Base-by-base conservation (phyloP, 768 basidiomycete species). In the Hericium rajendrae region DNA sequence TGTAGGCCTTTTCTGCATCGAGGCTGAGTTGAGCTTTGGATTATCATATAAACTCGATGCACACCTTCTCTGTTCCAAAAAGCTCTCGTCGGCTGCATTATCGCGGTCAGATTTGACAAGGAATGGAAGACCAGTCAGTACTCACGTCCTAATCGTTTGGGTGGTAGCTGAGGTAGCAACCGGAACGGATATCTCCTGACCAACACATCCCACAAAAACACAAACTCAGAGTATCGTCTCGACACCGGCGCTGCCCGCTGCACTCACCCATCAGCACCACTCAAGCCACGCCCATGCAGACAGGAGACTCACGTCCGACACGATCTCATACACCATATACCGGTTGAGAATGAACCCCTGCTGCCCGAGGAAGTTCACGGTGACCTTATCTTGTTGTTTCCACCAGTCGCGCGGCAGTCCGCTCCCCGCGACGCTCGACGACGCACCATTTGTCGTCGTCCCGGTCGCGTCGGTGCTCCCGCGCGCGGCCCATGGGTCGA, bases 331-430 rank as follows among this genome's bases (percentile, higher is more conserved):
- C 3, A 92, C 84, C 57, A 82, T 88, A 66, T 90, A 88, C 55
- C 94, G 81, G 64, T 89, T 92, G 63, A 95, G 71, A 63, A 95
- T 87, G 72, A 94, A 94, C 2, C 94, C 94, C 68, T 94, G 92
- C 63, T 90, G 91, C 32, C 93, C 93, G 48, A 89, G 73, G 51
- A 94, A 77, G 48, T 77, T 80, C 41, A 97, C 82, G 53, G 78
- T 74, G 18, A 89, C 82, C 2, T 67, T 77, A 69, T 92, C 88
- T 67, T 89, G 83, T 60, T 75, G 84, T 71, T 83, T 89, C 91
- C 91, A 95, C 88, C 93, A 97, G 43, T 88, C 84, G 57, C 72
- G 75, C 0, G 88, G 86, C 22, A 91, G 71, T 3, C 88, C 91
- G 12, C 81, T 81, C 6, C 86, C 88, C 32, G 85, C 75, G 26